Base-by-base conservation (phyloP, 192 early-diverging fungal species). In the Irineochytrium annulatum region DNA sequence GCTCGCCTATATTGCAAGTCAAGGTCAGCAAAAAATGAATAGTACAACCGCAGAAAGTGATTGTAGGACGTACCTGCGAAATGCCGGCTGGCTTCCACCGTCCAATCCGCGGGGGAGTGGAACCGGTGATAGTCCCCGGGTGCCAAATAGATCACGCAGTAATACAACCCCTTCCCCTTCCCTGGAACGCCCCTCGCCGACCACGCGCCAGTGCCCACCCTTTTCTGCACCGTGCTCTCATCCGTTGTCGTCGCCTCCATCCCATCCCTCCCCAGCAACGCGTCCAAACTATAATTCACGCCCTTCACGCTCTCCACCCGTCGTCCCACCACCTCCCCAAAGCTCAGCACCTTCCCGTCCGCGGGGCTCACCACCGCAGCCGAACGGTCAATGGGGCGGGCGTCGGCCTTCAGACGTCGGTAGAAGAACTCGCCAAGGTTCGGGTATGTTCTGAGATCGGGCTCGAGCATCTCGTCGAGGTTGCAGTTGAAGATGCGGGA, bases 51-150 rank as follows among this genome's bases (percentile, higher is more conserved):
- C 34, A 76, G 60, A 67, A 63, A 5, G 3, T 70, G 8, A 45
- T 1, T n/a, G n/a, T 20, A 2, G 11, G 17, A 51, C 73, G 53
- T 71, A 87, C 86, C 89, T 17, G 88, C 88, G 76, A 96, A 99
- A 71, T 99, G 97, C 31, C 95, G 75, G 19, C 91, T 71, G 2
- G 77, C 73, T 65, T 92, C 81, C 14, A 95, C 92, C 17, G 88
- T 82, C 97, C 95, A 98, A 71, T 94, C 89, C 3, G 89, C 82
- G 29, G 97, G 97, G 24, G 95, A 94, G 59, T 99, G 97, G 86
- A 95, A 99, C 16, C 93, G 86, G 71, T 99, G 97, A 74, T 99
- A 99, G 70, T 99, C 97, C 0, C 95, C 97, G 3, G 97, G 97
- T 0, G 95, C 91, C 59, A 99, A 72, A 63, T 99, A 99, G 27